Conservation (phyloP, 495 filamentous ascomycete species). For the Penicillium tannophilum region DNA sequence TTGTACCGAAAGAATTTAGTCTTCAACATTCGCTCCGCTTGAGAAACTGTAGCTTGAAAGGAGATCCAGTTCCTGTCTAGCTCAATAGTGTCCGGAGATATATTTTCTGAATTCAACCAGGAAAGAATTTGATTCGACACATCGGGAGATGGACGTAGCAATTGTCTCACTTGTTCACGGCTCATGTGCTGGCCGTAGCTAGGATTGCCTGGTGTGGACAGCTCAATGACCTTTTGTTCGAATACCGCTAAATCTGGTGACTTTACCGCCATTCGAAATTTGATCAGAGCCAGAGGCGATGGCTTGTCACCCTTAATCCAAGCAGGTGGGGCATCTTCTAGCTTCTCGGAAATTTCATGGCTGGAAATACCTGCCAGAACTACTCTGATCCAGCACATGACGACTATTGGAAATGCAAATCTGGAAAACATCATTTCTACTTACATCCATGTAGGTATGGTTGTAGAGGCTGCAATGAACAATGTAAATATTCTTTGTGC, state of each 20-base stretch:
- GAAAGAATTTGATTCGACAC: conserved; percentile 42
- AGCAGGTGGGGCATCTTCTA: conserved; percentile 43
- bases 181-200: conserved; percentile 67
- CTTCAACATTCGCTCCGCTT: conserved; percentile 56
- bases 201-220: conserved; percentile 62
- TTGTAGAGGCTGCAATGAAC: background rate
- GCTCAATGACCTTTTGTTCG: conserved; percentile 60
- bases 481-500: background rate
- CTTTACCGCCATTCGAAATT: conserved; percentile 56
- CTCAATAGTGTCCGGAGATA: conserved; percentile 44
- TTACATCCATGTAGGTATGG: background rate
- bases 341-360: conserved; percentile 48
- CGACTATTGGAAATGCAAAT: conserved; percentile 11
- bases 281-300: conserved; percentile 37
- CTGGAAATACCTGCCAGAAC: conserved; percentile 6
- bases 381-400: conserved; percentile 10
- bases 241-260: conserved; percentile 56
- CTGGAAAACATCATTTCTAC: background rate
- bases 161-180: conserved; percentile 52
- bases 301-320: conserved; percentile 48
- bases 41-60: conserved; percentile 50
- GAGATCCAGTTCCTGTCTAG: conserved; percentile 59
- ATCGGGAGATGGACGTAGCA: conserved; percentile 50
- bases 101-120: conserved; percentile 54
- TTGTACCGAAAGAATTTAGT: conserved; percentile 58